A percentile compares a stretch with the other conserved stretches of the same genome.
These are phyloP conservation scores for Cyclaneusma minus DNA, from an alignment of 2,329 filamentous ascomycete genomes.

Conservation along the genomic window DNA sequence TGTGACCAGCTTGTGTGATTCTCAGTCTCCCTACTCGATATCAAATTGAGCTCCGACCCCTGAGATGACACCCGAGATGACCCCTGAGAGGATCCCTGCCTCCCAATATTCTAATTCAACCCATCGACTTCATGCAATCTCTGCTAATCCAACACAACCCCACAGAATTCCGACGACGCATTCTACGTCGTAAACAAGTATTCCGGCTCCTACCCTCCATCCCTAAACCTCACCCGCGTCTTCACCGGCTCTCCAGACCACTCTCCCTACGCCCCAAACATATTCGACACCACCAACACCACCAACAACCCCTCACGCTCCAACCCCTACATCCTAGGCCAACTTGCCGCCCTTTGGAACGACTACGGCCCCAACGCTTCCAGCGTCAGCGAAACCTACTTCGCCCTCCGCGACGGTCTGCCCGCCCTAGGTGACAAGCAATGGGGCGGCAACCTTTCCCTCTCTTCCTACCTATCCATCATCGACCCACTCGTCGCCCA, in stretches of 20 bases:
- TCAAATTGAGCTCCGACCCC: too few species aligned
- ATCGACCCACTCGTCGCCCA: slow-evolving; percentile 23
- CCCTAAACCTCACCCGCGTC: slow-evolving; percentile 29
- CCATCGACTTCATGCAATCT: too few species aligned
- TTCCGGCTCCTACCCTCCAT: slow-evolving; percentile 27
- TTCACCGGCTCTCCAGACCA: slow-evolving; percentile 24
- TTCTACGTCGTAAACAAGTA: slow-evolving; percentile 35
- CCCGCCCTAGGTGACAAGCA: slow-evolving; percentile 35
- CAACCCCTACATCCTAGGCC: slow-evolving; percentile 27
- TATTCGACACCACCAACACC: slow-evolving; percentile 32
- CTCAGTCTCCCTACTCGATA: too few species aligned
- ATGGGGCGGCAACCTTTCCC: slow-evolving; percentile 32
- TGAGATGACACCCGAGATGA: too few species aligned
- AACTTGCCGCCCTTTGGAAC: slow-evolving; percentile 36
- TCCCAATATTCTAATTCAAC: too few species aligned
- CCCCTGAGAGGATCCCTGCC: too few species aligned
- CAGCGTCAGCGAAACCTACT: slow-evolving; percentile 34
- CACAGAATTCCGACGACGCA: slow-evolving; percentile 36
- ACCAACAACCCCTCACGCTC: slow-evolving; percentile 28
- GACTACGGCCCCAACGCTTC: slow-evolving; percentile 36
- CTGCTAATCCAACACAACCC: too few species aligned
- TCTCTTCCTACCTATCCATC: slow-evolving; percentile 21
- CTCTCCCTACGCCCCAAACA: slow-evolving; percentile 29
- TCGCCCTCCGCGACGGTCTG: slow-evolving; percentile 32
- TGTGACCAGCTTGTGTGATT: too few species aligned